These are phyloP conservation scores for Chalciporus piperatus DNA, from an alignment of 768 basidiomycete species.

Conservation along the genomic window DNA sequence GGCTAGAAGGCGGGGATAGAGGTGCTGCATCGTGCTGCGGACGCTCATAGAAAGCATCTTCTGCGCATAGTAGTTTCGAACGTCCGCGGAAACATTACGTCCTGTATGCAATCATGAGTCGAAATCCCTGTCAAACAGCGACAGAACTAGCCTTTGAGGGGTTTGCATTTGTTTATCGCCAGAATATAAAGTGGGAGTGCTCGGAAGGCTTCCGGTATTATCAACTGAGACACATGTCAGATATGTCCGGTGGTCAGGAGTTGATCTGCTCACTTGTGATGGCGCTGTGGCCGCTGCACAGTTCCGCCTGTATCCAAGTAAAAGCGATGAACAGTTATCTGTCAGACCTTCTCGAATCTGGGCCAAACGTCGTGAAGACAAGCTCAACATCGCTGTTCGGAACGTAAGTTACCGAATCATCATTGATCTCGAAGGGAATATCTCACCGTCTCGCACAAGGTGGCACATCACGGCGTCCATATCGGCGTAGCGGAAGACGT, in stretches of 20 bases:
- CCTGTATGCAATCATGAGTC: slow-evolving; percentile 41
- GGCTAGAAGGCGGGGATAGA: slow-evolving; percentile 88
- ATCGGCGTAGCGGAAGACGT: slow-evolving; percentile 89
- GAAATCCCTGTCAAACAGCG: neutral
- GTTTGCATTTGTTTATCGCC: slow-evolving; percentile 83
- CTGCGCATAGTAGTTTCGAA: slow-evolving; percentile 83
- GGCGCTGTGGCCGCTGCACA: slow-evolving; percentile 78
- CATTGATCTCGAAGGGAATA: slow-evolving; percentile 1
- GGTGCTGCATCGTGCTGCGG: slow-evolving; percentile 65
- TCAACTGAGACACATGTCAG: slow-evolving; percentile 52
- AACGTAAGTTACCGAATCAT: neutral
- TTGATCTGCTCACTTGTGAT: slow-evolving; percentile 61
- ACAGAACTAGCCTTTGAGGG: slow-evolving; percentile 73
- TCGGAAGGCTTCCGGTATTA: slow-evolving; percentile 92
- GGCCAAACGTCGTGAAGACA: slow-evolving; percentile 57
- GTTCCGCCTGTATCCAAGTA: slow-evolving; percentile 84
- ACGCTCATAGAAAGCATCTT: slow-evolving; percentile 69
- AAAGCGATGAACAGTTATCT: slow-evolving; percentile 75
- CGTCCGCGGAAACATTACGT: slow-evolving; percentile 88
- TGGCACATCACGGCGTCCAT: slow-evolving; percentile 78
- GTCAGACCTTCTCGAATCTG: slow-evolving; percentile 84
- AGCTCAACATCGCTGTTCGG: slow-evolving; percentile 61
- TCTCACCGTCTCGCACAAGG: slow-evolving; percentile 74
- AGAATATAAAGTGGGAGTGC: slow-evolving; percentile 79
- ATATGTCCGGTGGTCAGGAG: neutral